These are phyloP conservation scores for Penicillium sp. DNA, from an alignment of 2,329 filamentous ascomycete species.

Conservation along the genomic window DNA sequence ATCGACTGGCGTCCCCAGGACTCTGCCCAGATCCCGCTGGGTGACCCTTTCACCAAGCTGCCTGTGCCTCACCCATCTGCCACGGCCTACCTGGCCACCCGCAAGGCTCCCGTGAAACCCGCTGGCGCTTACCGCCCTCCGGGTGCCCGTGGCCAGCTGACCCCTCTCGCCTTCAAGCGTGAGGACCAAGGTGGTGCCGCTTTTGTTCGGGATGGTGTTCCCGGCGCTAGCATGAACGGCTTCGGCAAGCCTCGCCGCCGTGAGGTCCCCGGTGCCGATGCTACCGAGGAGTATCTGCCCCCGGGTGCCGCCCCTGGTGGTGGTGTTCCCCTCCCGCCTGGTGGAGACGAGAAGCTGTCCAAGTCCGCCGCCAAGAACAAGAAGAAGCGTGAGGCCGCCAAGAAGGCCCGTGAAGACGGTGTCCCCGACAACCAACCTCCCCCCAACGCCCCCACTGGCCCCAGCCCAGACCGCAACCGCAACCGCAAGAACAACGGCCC, in stretches of 20 bases:
- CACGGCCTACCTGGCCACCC: slow-evolving; percentile 74
- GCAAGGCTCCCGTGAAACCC: slow-evolving; percentile 94
- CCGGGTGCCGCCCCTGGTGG: slow-evolving; percentile 70
- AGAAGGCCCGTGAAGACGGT: slow-evolving; percentile 71
- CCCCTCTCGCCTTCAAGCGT: slow-evolving; percentile 92
- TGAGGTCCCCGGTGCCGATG: slow-evolving; percentile 83
- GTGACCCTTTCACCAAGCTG: slow-evolving; percentile 71
- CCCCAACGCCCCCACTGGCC: slow-evolving; percentile 24
- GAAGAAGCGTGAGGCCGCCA: slow-evolving; percentile 96
- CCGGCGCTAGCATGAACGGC: slow-evolving; percentile 66
- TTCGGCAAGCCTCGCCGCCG: slow-evolving; percentile 75
- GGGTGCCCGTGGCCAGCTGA: slow-evolving; percentile 83
- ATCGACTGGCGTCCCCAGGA: slow-evolving; percentile 82
- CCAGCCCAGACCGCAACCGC: slow-evolving; percentile 64
- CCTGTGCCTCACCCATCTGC: slow-evolving; percentile 83
- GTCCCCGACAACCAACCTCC: slow-evolving; percentile 41
- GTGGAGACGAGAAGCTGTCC: slow-evolving; percentile 69
- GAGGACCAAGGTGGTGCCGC: slow-evolving; percentile 95
- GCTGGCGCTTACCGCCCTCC: slow-evolving; percentile 96
- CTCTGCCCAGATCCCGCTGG: slow-evolving; percentile 59
- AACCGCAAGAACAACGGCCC: slow-evolving; percentile 35
- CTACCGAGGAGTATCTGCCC: slow-evolving; percentile 62
- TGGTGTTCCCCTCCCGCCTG: slow-evolving; percentile 65
- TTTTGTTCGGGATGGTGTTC: slow-evolving; percentile 76
- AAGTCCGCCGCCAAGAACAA: slow-evolving; percentile 94